phyloP scores from a whole-genome alignment of 176 grass and related monocot genomes.

The Ampelocalamus luodianensis region DNA sequence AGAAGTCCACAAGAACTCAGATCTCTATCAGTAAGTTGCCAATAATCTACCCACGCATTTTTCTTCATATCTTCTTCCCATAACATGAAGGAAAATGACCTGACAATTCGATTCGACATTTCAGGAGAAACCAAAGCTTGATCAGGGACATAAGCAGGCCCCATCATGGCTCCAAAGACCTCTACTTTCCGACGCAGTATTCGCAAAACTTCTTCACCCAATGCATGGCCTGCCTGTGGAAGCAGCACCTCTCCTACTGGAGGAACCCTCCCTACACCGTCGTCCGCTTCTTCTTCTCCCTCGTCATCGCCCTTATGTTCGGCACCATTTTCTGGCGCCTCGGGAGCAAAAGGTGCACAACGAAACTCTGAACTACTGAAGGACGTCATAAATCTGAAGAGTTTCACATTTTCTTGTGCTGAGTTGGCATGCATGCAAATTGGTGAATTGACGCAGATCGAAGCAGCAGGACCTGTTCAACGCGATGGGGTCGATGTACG shows the following conservation, averaged over 20 bases:
- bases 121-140: slow-evolving; percentile 64
- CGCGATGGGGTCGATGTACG: slow-evolving; percentile 74
- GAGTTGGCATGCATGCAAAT: background rate
- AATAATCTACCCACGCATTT: background rate
- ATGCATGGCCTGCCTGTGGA: slow-evolving; percentile 70
- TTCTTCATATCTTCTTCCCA: background rate
- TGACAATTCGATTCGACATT: background rate
- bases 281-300: slow-evolving; percentile 69
- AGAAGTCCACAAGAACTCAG: slow-evolving; percentile 58
- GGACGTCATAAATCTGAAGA: background rate
- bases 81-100: background rate
- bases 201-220: slow-evolving; percentile 60
- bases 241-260: slow-evolving; percentile 74
- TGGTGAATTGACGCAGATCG: slow-evolving; percentile 6
- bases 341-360: slow-evolving; percentile 45
- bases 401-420: background rate
- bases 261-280: slow-evolving; percentile 71
- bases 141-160: slow-evolving; percentile 55
- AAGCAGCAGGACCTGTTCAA: slow-evolving; percentile 62
- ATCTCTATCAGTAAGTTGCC: slow-evolving; percentile 60
- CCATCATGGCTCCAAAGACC: slow-evolving; percentile 54
- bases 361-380: background rate
- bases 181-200: slow-evolving; percentile 57
- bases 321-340: slow-evolving; percentile 72
- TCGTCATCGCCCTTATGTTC: slow-evolving; percentile 61